Conservation (phyloP, 768 basidiomycete species). For the Collybia mongolica region DNA sequence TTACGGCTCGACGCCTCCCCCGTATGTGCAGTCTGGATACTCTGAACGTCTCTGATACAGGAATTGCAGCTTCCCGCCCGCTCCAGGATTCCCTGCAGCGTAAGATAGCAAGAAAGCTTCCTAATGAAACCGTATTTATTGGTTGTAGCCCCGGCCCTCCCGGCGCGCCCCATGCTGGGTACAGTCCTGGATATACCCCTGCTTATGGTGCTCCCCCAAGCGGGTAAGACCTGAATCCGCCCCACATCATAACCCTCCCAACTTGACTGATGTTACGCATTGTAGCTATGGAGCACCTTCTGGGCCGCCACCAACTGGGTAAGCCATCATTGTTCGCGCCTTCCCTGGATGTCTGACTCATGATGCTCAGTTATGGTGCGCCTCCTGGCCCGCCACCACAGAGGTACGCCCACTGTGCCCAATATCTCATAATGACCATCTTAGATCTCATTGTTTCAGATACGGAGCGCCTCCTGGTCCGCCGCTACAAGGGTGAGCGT, state of each 20-base stretch:
- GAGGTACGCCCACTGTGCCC: neutral
- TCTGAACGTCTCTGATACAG: neutral
- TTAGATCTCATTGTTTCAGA: conserved; percentile 5
- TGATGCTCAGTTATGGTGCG: conserved; percentile 17
- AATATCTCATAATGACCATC: neutral
- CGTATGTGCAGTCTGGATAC: conserved; percentile 7
- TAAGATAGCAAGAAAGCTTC: neutral
- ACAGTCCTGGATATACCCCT: conserved; percentile 41
- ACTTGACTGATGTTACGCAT: neutral
- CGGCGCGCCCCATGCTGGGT: conserved; percentile 20
- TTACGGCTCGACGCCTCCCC: conserved; percentile 8
- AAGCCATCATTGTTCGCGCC: conserved; percentile 4
- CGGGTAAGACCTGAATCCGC: conserved; percentile 6
- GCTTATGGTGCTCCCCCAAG: conserved; percentile 24
- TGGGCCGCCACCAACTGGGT: conserved; percentile 34
- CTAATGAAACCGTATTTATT: neutral
- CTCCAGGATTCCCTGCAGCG: conserved; percentile 14
- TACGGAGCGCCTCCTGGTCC: conserved; percentile 18
- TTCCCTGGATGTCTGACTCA: neutral
- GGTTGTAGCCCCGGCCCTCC: neutral
- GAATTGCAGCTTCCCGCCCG: conserved; percentile 12
- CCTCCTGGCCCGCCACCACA: conserved; percentile 22
- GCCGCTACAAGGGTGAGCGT: conserved; percentile 6
- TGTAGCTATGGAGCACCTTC: conserved; percentile 26
- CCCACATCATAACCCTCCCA: neutral